Percentiles rank a stretch among this genome's conserved stretches.
Conservation (phyloP, 1,139 yeast genomes). For the Lodderomyces pseudojiufengensis region DNA sequence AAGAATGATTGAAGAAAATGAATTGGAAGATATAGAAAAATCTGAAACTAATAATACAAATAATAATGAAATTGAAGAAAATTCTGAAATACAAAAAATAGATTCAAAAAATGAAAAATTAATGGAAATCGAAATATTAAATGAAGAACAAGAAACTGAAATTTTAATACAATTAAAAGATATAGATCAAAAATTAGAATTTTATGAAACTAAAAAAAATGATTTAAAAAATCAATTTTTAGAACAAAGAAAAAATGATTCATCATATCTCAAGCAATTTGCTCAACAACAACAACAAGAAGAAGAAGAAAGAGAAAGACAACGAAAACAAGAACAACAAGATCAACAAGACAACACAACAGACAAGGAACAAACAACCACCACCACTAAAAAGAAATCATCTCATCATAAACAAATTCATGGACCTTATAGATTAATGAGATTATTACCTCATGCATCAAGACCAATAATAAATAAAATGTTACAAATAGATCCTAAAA, state of each 20-base stretch:
- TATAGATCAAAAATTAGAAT: slow-evolving; percentile 38
- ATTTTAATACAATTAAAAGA: slow-evolving; percentile 31
- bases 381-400: slow-evolving; percentile 24
- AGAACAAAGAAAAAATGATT: slow-evolving; percentile 15
- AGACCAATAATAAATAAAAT: slow-evolving; percentile 73
- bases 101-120: slow-evolving; percentile 10
- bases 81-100: slow-evolving; percentile 4
- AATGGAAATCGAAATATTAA: slow-evolving; percentile 26
- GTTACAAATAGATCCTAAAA: slow-evolving; percentile 64
- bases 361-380: slow-evolving; percentile 10
- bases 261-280: slow-evolving; percentile 10
- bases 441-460: slow-evolving; percentile 83
- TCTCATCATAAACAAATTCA: slow-evolving; percentile 43
- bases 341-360: slow-evolving; percentile 10
- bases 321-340: slow-evolving; percentile 14
- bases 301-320: slow-evolving; percentile 14
- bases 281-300: slow-evolving; percentile 13
- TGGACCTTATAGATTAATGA: slow-evolving; percentile 87
- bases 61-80: slow-evolving; percentile 1
- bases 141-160: slow-evolving; percentile 33
- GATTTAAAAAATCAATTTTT: slow-evolving; percentile 33
- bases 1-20: slow-evolving; percentile 20
- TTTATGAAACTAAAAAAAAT: slow-evolving; percentile 33
- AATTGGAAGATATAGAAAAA: slow-evolving; percentile 7
- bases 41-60: background rate